Evolutionary conservation across 768 basidiomycete species (phyloP), one percentile per base, ranked within the genome.

Genomic region (Porphyrellus cyaneotinctus): DNA sequence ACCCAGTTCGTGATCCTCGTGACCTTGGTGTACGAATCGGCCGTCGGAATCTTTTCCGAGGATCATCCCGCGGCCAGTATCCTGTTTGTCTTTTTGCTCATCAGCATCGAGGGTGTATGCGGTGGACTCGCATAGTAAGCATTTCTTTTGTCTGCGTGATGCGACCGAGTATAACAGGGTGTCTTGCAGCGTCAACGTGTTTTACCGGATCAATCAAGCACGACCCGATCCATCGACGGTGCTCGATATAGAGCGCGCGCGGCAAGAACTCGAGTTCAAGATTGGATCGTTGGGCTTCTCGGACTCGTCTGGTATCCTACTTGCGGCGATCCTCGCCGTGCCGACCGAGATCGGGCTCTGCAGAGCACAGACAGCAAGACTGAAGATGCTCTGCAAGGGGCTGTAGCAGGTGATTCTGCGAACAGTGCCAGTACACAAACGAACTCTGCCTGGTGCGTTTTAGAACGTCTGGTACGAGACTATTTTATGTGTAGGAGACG

Each of bases 121-220:
- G 95, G 95, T 28, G 95, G 95, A 6, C 76, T 88, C 12, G 92
- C 91, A 15, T 97, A 97, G 91, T 91, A 62, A 66, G 88, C 45
- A 5, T 50, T 10, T 24, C 17, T 22, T 22, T 38, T 2, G n/a
- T n/a, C 8, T 22, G 13, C 13, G 23, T n/a, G 2, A 4, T 10
- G 20, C 24, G 13, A 1, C 14, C 11, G 43, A 28, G 17, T 2
- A 43, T 22, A 22, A n/a, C 20, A 30, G 13, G 17, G 24, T 1
- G 8, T 26, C 43, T 35, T 26, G n/a, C 45, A 91, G 90, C 59
- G 92, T 95, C 44, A 94, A 91, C 62, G 88, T 85, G 11, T 95
- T 88, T 69, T 91, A 88, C 68, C 83, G 80, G 37, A 76, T 94
- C 51, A 93, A 90, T 51, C 88, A 88, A 58, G 88, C 88, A 58